These are phyloP conservation scores for Solanum sitiens DNA, from an alignment of 257 asterid species.

Conservation along the genomic window DNA sequence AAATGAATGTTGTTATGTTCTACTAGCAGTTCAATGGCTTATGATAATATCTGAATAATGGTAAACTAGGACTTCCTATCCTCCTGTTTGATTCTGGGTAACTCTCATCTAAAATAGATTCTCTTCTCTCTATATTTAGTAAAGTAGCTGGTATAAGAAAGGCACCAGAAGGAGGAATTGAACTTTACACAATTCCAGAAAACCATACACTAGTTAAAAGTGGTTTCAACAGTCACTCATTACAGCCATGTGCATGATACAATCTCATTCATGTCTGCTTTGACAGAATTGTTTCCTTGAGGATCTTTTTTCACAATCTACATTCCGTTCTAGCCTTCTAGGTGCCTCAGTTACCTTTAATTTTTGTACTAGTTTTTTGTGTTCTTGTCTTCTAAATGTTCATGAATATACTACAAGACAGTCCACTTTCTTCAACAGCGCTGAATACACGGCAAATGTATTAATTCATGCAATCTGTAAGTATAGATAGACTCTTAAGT, in stretches of 20 bases:
- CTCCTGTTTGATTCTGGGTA: not conserved
- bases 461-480: not conserved
- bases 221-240: not conserved
- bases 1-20: not conserved
- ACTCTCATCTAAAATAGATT: not conserved
- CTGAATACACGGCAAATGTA: not conserved
- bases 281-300: not conserved
- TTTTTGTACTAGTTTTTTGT: not conserved
- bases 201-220: not conserved
- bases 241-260: not conserved
- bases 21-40: not conserved
- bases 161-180: not conserved
- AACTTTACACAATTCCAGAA: not conserved
- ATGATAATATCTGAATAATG: not conserved
- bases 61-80: not conserved
- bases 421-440: not conserved
- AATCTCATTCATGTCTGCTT: not conserved
- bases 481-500: not conserved
- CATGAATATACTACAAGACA: not conserved
- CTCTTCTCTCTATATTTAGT: not conserved
- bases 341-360: not conserved
- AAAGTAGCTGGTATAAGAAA: not conserved
- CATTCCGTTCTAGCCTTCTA: not conserved
- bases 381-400: not conserved
- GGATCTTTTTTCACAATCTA: not conserved